Percentiles rank a stretch among this genome's conserved stretches.
Conservation (phyloP, 176 grass and related monocot species). For the Zea luxurians region DNA sequence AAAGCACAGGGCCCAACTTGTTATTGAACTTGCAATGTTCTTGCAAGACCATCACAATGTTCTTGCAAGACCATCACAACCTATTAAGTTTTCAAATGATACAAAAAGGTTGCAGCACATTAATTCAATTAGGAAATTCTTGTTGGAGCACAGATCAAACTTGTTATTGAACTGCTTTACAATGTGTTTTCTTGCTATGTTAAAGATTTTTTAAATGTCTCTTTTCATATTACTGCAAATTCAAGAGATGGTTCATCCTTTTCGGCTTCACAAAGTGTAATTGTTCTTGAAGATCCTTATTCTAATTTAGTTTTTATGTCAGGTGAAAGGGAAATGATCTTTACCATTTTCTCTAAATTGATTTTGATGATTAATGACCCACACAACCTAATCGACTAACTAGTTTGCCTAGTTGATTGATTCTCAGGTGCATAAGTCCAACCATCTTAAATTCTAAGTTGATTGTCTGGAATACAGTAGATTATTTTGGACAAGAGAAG, state of each 20-base stretch:
- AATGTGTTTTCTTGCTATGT: conserved; percentile 46
- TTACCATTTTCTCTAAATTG: too few species aligned
- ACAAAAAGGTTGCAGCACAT: conserved; percentile 87
- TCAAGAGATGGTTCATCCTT: background rate
- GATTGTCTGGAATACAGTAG: too few species aligned
- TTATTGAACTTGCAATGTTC: too few species aligned
- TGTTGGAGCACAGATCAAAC: conserved; percentile 77
- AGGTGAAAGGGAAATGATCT: too few species aligned
- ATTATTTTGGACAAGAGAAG: too few species aligned
- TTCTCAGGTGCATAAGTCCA: too few species aligned
- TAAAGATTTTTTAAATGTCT: background rate
- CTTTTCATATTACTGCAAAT: background rate
- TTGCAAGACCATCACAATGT: conserved; percentile 45
- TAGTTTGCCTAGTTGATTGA: too few species aligned
- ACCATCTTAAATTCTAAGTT: too few species aligned
- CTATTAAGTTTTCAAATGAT: conserved; percentile 86
- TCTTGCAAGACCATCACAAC: conserved; percentile 44
- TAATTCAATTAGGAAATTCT: conserved; percentile 74
- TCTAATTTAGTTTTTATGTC: background rate
- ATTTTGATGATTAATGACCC: too few species aligned
- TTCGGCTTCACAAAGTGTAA: background rate
- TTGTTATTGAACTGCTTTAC: conserved; percentile 78
- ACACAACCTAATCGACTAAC: too few species aligned
- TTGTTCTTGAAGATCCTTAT: background rate
- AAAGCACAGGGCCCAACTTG: conserved; percentile 52